Evolutionary conservation across 306 rosid genomes (phyloP).

Genomic region (Malus fusca): DNA sequence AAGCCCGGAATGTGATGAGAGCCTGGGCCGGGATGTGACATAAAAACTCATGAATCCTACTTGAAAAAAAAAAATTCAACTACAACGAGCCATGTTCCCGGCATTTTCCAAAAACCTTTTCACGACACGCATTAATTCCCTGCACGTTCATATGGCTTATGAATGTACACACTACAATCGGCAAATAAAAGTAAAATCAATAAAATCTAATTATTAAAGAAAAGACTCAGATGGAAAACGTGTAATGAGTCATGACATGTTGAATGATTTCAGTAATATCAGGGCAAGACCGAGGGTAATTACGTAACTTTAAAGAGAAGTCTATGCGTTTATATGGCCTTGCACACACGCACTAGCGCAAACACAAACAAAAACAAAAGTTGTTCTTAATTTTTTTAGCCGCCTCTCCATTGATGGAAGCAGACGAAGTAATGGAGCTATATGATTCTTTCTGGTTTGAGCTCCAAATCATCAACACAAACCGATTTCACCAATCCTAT

Average conservation of each 20-base stretch:
- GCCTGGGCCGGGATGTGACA: no score
- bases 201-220: neutral
- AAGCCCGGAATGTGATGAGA: accelerated
- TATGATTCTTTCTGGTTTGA: slow-evolving; percentile 68
- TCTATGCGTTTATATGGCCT: neutral
- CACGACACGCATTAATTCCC: no score
- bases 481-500: slow-evolving; percentile 9
- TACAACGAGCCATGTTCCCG: accelerated
- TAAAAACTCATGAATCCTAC: no score
- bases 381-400: neutral
- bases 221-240: slow-evolving; percentile 32
- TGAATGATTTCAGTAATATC: slow-evolving; percentile 20
- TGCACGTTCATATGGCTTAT: slow-evolving; percentile 1
- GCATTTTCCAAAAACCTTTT: no score
- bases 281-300: slow-evolving; percentile 24
- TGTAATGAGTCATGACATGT: slow-evolving; percentile 18
- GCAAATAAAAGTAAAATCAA: slow-evolving; percentile 5
- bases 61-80: no score
- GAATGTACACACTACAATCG: neutral
- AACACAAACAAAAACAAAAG: neutral
- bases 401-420: slow-evolving; percentile 53
- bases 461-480: slow-evolving; percentile 23
- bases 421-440: slow-evolving; percentile 43
- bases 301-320: neutral
- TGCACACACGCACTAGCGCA: neutral